phyloP scores from a whole-genome alignment of 371 early-diverging fungal genomes.

The Apophysomyces elegans region DNA sequence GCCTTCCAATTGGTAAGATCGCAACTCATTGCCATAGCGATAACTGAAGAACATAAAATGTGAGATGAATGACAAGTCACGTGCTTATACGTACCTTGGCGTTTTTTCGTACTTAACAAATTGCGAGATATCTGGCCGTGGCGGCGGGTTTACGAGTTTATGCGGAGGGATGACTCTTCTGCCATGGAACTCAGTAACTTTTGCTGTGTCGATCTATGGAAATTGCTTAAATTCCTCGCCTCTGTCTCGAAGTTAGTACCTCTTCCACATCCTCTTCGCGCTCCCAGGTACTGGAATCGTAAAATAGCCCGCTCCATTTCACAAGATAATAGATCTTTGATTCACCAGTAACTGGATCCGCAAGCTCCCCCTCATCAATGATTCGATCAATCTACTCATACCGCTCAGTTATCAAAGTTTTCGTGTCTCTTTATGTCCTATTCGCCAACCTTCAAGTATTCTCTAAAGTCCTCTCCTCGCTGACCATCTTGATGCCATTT shows the following conservation, averaged over 20 bases:
- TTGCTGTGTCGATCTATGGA: constrained; percentile 53
- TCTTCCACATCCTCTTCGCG: constrained; percentile 66
- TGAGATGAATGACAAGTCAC: constrained; percentile 1
- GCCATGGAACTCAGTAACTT: constrained; percentile 61
- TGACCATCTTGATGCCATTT: constrained; percentile 62
- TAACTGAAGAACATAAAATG: constrained; percentile 34
- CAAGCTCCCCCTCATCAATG: constrained; percentile 83
- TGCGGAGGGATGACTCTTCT: constrained; percentile 53
- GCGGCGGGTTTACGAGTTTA: constrained; percentile 46
- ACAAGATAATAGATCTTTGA: constrained; percentile 77
- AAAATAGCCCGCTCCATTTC: constrained; percentile 93
- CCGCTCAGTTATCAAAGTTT: neutral
- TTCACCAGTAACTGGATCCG: constrained; percentile 56
- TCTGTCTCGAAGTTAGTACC: constrained; percentile 21
- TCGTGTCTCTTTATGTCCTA: neutral
- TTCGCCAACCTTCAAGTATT: constrained; percentile 54
- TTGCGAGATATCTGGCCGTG: constrained; percentile 54
- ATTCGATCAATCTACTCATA: constrained; percentile 72
- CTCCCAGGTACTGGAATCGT: constrained; percentile 93
- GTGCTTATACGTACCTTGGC: constrained; percentile 30
- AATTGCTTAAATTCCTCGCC: neutral
- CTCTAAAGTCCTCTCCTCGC: constrained; percentile 59
- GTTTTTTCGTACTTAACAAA: constrained; percentile 72
- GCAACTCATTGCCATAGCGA: constrained; percentile 72
- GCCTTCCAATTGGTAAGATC: constrained; percentile 77